Percentiles rank a stretch among this genome's conserved stretches.
Evolutionary conservation across 208 protist genomes (phyloP).

Genomic region (Leishmania tarentolae): DNA sequence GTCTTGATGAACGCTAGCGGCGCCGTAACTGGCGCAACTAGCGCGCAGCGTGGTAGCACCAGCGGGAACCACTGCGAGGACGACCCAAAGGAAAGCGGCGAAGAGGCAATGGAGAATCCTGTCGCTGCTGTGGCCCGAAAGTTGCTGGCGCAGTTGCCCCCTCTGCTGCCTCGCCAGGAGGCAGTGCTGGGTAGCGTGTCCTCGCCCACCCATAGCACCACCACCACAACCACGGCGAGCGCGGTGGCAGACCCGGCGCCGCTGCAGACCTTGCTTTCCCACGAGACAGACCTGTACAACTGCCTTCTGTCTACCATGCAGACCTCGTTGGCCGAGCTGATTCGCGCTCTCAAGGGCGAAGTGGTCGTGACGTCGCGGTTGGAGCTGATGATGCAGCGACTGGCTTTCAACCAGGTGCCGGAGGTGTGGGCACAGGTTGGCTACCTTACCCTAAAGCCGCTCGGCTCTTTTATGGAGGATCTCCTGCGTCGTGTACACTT

Average conservation of each 20-base stretch:
- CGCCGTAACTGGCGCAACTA: slow-evolving; percentile 1
- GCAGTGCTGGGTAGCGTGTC: slow-evolving; percentile 37
- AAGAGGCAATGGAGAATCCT: slow-evolving; percentile 29
- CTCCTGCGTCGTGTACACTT: slow-evolving; percentile 90
- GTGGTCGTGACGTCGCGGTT: slow-evolving; percentile 83
- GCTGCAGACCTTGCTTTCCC: slow-evolving; percentile 80
- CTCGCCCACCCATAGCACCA: neutral
- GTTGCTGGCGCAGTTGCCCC: slow-evolving; percentile 61
- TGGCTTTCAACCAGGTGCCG: slow-evolving; percentile 92
- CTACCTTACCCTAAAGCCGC: slow-evolving; percentile 95
- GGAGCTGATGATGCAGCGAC: slow-evolving; percentile 77
- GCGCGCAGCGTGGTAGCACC: slow-evolving; percentile 1
- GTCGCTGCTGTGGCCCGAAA: slow-evolving; percentile 55
- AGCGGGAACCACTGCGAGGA: slow-evolving; percentile 41
- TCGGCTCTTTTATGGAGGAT: slow-evolving; percentile 94
- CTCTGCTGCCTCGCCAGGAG: slow-evolving; percentile 50
- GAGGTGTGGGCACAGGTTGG: slow-evolving; percentile 81
- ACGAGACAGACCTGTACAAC: slow-evolving; percentile 93
- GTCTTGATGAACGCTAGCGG: slow-evolving; percentile 57
- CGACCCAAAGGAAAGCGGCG: slow-evolving; percentile 18
- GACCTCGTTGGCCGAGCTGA: slow-evolving; percentile 60
- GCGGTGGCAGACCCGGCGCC: slow-evolving; percentile 60
- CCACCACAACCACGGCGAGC: neutral
- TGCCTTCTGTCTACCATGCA: slow-evolving; percentile 57
- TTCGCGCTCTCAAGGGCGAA: slow-evolving; percentile 85